Evolutionary conservation across 2,329 filamentous ascomycete species (phyloP).

Genomic region (Stylonectria norvegica): DNA sequence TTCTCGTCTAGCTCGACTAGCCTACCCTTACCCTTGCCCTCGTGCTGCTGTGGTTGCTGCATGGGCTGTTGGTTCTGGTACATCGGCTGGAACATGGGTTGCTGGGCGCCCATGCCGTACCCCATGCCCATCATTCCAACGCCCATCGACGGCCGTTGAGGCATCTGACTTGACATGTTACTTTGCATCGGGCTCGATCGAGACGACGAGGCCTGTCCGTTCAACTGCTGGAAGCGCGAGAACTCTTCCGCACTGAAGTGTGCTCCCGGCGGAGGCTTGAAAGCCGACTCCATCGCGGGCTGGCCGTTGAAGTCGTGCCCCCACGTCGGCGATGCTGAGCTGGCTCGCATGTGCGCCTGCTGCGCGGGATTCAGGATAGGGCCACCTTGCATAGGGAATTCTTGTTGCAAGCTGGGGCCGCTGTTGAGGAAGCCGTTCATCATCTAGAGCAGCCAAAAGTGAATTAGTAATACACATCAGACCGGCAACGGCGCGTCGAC

Average conservation of each 20-base stretch:
- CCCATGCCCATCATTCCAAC: constrained; percentile 49
- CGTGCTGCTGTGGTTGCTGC: constrained; percentile 46
- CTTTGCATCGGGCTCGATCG: constrained; percentile 59
- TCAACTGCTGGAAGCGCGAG: constrained; percentile 76
- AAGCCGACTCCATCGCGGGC: constrained; percentile 68
- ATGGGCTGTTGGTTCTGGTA: constrained; percentile 41
- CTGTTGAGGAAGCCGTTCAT: constrained; percentile 92
- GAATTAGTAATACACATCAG: constrained; percentile 29
- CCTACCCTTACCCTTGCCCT: constrained; percentile 79
- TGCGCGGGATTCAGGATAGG: constrained; percentile 49
- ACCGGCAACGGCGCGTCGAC: constrained; percentile 2
- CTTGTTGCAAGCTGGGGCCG: constrained; percentile 55
- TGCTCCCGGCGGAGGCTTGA: constrained; percentile 54
- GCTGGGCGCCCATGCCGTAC: constrained; percentile 44
- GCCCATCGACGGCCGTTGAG: constrained; percentile 60
- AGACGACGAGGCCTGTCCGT: constrained; percentile 50
- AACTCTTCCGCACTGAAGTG: constrained; percentile 83
- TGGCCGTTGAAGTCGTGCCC: constrained; percentile 55
- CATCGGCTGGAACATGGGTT: constrained; percentile 54
- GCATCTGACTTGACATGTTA: constrained; percentile 44
- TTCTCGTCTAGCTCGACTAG: constrained; percentile 90
- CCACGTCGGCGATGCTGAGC: constrained; percentile 53
- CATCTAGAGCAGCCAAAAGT: constrained; percentile 55
- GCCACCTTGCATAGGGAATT: constrained; percentile 50
- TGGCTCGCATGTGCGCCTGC: constrained; percentile 50